Base-by-base conservation (phyloP, 1,284 basidiomycete species). In the Phlebopus sp. region DNA sequence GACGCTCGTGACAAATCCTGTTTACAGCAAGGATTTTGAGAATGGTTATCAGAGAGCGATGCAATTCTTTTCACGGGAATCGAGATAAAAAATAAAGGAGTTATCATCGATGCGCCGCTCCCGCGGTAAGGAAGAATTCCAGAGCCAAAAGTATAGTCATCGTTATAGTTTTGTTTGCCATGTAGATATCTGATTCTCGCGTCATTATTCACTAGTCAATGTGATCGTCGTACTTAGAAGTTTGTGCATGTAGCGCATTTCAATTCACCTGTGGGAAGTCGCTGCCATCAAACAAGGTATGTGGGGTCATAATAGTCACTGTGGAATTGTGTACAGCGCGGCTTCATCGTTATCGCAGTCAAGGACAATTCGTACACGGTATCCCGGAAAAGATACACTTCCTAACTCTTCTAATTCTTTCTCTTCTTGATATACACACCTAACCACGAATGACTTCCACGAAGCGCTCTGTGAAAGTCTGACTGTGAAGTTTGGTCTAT, bases 21-120 rank as follows among this genome's bases (percentile, higher is more conserved):
- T 35, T 4, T 66, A 62, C 37, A 47, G 6, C 15, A 32, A 39
- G 23, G 50, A 59, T 29, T 53, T 66, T 7, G 52, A 68, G 31
- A 50, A 64, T 13, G 64, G 59, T 21, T 68, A 62, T 31, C 43
- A 54, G 32, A 55, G 66, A 18, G 64, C 66, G 1, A 13, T 64
- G 27, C 38, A 50, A 50, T 5, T 67, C 66, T 23, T 53, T 64
- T 51, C 44, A 23, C 17, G 23, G 53, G 59, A 42, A 57, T 23
- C 21, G 4, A 23, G 21, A 23, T 23, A 23, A 23, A 3, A 29
- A 29, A 9, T 29, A n/a, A n/a, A n/a, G 27, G 27, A 2, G 9
- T 29, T 29, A 11, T 29, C 27, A 8, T 8, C 27, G 10, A 8
- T 8, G 27, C 27, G 27, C 27, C 27, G 10, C 7, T 11, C 9